These are phyloP conservation scores for Gaultheria prostrata DNA, from an alignment of 148 eudicot genomes.

Conservation along the genomic window DNA sequence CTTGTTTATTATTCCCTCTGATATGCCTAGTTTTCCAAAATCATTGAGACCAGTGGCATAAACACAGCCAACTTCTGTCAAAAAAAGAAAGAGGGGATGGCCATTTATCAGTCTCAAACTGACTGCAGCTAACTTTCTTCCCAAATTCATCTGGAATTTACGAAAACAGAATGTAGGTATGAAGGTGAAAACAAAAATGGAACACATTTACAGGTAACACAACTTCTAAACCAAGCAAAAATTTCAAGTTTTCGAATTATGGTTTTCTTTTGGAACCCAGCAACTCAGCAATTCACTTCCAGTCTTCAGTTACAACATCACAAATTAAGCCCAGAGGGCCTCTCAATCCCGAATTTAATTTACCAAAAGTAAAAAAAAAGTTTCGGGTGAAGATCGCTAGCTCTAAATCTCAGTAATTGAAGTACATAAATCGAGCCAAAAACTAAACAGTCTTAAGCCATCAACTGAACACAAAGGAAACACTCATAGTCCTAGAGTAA, in stretches of 20 bases:
- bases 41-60: constrained; percentile 97
- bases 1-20: constrained; percentile 21
- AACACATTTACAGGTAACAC: neutral
- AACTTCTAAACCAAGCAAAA: constrained; percentile 9
- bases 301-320: no score
- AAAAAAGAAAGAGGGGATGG: constrained; percentile 13
- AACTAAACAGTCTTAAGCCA: neutral
- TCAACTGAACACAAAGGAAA: neutral
- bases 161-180: neutral
- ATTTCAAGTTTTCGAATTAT: no score
- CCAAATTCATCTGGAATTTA: constrained; percentile 10
- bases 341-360: no score
- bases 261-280: no score
- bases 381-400: no score
- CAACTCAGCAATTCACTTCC: no score
- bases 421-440: neutral
- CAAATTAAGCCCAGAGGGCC: no score
- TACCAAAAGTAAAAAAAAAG: no score
- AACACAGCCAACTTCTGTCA: constrained; percentile 80
- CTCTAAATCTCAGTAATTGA: neutral
- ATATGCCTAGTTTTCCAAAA: constrained; percentile 90
- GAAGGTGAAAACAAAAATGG: neutral
- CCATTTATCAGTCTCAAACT: constrained; percentile 11
- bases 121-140: neutral
- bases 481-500: no score